Evolutionary conservation across 768 basidiomycete genomes (phyloP).

Genomic region (Fibroporia radiculosa): DNA sequence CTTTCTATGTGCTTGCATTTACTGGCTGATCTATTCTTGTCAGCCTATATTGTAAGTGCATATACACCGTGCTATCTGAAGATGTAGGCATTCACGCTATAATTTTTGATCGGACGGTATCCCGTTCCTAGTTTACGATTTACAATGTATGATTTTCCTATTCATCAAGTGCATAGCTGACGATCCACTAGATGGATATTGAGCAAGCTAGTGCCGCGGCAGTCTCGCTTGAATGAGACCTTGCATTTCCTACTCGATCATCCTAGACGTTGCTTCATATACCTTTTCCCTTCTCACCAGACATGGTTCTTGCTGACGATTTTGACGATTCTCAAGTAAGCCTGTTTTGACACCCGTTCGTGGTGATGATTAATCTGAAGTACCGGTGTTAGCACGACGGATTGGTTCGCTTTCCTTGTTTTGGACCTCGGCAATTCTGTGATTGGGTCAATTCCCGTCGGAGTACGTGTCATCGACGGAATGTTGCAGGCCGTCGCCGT

Average conservation of each 20-base stretch:
- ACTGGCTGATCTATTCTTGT: not conserved
- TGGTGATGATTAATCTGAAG: not conserved
- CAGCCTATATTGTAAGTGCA: conserved; percentile 85
- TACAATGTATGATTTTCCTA: conserved; percentile 7
- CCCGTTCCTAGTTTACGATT: conserved; percentile 57
- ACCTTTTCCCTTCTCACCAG: conserved; percentile 88
- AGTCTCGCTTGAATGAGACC: conserved; percentile 66
- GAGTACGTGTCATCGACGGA: conserved; percentile 64
- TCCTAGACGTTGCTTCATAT: conserved; percentile 85
- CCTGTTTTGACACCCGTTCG: conserved; percentile 2
- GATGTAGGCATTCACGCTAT: too few relatives aligned
- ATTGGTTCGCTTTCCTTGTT: conserved; percentile 88
- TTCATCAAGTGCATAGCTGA: conserved; percentile 2
- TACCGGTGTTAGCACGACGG: conserved; percentile 49
- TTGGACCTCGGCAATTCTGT: conserved; percentile 76
- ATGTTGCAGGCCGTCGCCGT: conserved; percentile 76
- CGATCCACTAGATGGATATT: conserved; percentile 55
- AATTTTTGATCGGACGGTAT: too few relatives aligned
- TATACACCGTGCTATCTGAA: not conserved
- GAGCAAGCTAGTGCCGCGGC: conserved; percentile 48
- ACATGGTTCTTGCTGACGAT: conserved; percentile 84
- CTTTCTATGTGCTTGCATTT: not conserved
- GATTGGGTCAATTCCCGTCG: conserved; percentile 61
- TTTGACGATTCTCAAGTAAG: conserved; percentile 64
- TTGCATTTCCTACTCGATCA: conserved; percentile 91